Percentiles rank a stretch among this genome's conserved stretches.
Evolutionary conservation across 495 filamentous ascomycete genomes (phyloP).

Genomic region (Thermothielavioides terrestris): DNA sequence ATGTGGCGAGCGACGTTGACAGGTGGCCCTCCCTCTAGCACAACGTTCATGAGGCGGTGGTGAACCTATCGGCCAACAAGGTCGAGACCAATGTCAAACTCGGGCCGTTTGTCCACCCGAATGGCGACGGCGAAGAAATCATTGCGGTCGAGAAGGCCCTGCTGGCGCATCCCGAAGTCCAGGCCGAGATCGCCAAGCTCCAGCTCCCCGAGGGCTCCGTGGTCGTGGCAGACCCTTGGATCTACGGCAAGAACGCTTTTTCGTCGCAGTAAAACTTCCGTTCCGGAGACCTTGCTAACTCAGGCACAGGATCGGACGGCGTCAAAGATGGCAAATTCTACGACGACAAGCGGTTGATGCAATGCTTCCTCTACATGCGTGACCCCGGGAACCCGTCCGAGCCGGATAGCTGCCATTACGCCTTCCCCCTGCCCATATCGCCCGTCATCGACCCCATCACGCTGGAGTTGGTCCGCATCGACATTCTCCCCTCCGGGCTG

Average conservation of each 20-base stretch:
- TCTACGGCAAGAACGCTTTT: conserved; percentile 47
- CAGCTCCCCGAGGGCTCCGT: conserved; percentile 53
- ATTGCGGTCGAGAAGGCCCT: conserved; percentile 48
- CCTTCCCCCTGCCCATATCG: conserved; percentile 67
- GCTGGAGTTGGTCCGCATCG: conserved; percentile 53
- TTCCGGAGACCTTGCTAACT: no score
- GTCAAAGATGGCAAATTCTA: conserved; percentile 46
- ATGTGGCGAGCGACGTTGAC: background rate
- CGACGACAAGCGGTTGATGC: conserved; percentile 50
- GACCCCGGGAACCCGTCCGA: conserved; percentile 48
- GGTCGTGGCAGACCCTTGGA: conserved; percentile 61
- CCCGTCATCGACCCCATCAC: conserved; percentile 62
- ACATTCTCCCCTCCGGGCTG: conserved; percentile 52
- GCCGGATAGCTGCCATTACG: conserved; percentile 68
- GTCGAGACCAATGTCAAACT: conserved; percentile 54
- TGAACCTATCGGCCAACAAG: conserved; percentile 43
- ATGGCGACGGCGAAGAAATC: conserved; percentile 53
- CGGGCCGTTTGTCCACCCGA: conserved; percentile 47
- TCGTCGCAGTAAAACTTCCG: background rate
- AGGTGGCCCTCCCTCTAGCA: conserved; percentile 31
- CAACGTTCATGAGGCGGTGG: conserved; percentile 58
- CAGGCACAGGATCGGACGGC: conserved; percentile 46
- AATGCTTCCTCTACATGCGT: conserved; percentile 59
- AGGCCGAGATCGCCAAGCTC: conserved; percentile 56
- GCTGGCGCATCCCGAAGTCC: conserved; percentile 48